Evolutionary conservation across 768 basidiomycete species (phyloP).

Genomic region (Tephrocybe sp.): DNA sequence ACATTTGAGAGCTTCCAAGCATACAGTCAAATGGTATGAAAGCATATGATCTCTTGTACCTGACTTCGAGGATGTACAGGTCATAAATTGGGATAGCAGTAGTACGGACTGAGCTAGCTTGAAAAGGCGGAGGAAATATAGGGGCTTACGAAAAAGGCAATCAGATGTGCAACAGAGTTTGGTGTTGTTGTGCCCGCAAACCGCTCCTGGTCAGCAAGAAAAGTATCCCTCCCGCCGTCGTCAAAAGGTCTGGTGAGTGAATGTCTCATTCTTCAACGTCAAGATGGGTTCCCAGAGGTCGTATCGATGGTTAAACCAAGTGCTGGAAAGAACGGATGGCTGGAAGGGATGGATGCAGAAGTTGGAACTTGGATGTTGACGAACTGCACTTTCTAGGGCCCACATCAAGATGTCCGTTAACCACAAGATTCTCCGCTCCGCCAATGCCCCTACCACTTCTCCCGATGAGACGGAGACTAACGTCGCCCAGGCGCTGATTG

Average conservation of each 20-base stretch:
- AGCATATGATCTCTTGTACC: conserved; percentile 1
- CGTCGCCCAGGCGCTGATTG: conserved; percentile 94
- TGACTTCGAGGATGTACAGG: background rate
- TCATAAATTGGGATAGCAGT: background rate
- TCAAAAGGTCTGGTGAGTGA: conserved; percentile 71
- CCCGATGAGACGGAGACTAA: conserved; percentile 90
- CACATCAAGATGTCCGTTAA: conserved; percentile 70
- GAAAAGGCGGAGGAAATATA: conserved; percentile 1
- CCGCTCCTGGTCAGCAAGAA: conserved; percentile 31
- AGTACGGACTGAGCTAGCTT: background rate
- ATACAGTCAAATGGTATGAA: no score
- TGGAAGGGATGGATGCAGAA: conserved; percentile 58
- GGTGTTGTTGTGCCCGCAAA: conserved; percentile 32
- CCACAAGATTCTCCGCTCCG: conserved; percentile 91
- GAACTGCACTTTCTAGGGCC: conserved; percentile 33
- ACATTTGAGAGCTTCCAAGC: no score
- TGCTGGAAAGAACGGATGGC: conserved; percentile 22
- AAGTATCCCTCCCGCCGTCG: conserved; percentile 44
- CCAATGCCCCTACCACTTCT: conserved; percentile 87
- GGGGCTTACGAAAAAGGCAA: conserved; percentile 22
- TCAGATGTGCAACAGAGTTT: conserved; percentile 17
- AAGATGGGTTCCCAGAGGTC: conserved; percentile 22
- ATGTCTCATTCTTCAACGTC: conserved; percentile 30
- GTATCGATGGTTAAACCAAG: conserved; percentile 23
- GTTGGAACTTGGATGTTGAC: conserved; percentile 48